A percentile compares a stretch with the other conserved stretches of the same genome.
phyloP scores from a whole-genome alignment of 2,329 filamentous ascomycete genomes.

The Colletotrichum viniferum region DNA sequence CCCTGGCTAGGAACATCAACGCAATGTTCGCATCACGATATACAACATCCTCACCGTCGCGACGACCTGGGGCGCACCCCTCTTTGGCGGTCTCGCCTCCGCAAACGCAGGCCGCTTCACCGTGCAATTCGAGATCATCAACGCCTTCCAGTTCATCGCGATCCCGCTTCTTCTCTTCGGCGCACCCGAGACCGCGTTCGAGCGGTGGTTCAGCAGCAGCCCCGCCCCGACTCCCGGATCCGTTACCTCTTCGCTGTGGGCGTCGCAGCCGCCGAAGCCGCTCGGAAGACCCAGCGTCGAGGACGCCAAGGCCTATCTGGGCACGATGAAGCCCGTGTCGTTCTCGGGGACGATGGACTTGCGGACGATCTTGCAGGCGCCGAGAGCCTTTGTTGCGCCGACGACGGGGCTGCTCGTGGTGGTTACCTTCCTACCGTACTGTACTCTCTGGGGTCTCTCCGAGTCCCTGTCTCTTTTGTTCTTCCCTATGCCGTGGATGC shows the following conservation, averaged over 20 bases:
- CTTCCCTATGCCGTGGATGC: slow-evolving; percentile 43
- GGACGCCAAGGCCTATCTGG: slow-evolving; percentile 39
- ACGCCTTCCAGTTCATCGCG: slow-evolving; percentile 49
- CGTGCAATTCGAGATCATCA: slow-evolving; percentile 57
- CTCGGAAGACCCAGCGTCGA: slow-evolving; percentile 33
- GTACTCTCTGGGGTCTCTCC: slow-evolving; percentile 51
- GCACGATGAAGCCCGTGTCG: slow-evolving; percentile 41
- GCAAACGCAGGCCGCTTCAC: slow-evolving; percentile 43
- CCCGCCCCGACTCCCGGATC: slow-evolving; percentile 18
- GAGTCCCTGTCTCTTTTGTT: slow-evolving; percentile 53
- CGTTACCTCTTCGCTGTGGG: neutral
- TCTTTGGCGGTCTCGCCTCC: slow-evolving; percentile 56
- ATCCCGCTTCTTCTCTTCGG: slow-evolving; percentile 52
- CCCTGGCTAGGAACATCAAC: slow-evolving; percentile 54
- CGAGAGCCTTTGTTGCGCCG: slow-evolving; percentile 53
- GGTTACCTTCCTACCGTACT: slow-evolving; percentile 48
- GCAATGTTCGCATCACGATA: slow-evolving; percentile 46
- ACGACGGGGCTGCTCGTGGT: slow-evolving; percentile 51
- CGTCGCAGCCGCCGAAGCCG: neutral
- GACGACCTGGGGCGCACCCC: slow-evolving; percentile 58
- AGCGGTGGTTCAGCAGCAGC: slow-evolving; percentile 37
- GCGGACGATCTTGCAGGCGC: slow-evolving; percentile 44
- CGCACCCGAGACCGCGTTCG: slow-evolving; percentile 58
- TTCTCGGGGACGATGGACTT: slow-evolving; percentile 37
- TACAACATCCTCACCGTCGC: slow-evolving; percentile 49